Percentiles rank a stretch among this genome's conserved stretches.
These are phyloP conservation scores for Epichloe scottii DNA, from an alignment of 2,329 filamentous ascomycete species.

Conservation along the genomic window DNA sequence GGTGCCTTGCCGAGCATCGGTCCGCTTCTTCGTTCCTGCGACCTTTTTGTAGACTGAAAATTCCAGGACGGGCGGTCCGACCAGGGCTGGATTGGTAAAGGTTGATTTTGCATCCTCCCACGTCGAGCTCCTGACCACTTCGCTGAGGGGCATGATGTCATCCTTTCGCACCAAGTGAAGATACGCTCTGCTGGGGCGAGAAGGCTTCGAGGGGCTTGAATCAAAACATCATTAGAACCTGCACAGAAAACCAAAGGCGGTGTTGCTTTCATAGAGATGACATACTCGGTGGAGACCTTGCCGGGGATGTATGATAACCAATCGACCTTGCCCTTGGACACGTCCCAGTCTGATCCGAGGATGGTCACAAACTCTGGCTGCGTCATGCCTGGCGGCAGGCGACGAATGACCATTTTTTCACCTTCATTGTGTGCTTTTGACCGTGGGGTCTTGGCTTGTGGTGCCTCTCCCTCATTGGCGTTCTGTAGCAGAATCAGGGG, in stretches of 20 bases:
- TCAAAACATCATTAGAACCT: slow-evolving; percentile 6
- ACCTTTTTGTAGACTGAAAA: slow-evolving; percentile 75
- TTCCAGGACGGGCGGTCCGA: slow-evolving; percentile 70
- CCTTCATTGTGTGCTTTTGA: slow-evolving; percentile 32
- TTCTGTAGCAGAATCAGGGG: slow-evolving; percentile 1
- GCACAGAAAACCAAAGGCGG: background rate
- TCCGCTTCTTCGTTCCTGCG: slow-evolving; percentile 59
- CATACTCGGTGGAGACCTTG: slow-evolving; percentile 76
- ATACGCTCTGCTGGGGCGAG: slow-evolving; percentile 68
- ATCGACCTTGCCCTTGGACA: slow-evolving; percentile 70
- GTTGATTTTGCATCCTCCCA: slow-evolving; percentile 80
- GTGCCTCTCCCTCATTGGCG: slow-evolving; percentile 15
- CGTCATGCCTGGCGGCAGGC: slow-evolving; percentile 76
- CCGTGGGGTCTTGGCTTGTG: slow-evolving; percentile 16
- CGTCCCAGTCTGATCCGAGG: slow-evolving; percentile 70
- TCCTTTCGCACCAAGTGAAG: slow-evolving; percentile 65
- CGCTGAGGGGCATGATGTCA: slow-evolving; percentile 53
- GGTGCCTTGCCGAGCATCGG: slow-evolving; percentile 78
- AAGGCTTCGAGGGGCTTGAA: slow-evolving; percentile 67
- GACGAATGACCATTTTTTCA: slow-evolving; percentile 73
- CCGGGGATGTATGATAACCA: slow-evolving; percentile 57
- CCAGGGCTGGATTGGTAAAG: slow-evolving; percentile 55
- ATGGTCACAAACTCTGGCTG: slow-evolving; percentile 60
- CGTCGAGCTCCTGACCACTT: slow-evolving; percentile 52
- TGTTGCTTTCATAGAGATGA: slow-evolving; percentile 5